Base-by-base conservation (phyloP, 2,329 filamentous ascomycete species). In the Calonectria hongkongensis region DNA sequence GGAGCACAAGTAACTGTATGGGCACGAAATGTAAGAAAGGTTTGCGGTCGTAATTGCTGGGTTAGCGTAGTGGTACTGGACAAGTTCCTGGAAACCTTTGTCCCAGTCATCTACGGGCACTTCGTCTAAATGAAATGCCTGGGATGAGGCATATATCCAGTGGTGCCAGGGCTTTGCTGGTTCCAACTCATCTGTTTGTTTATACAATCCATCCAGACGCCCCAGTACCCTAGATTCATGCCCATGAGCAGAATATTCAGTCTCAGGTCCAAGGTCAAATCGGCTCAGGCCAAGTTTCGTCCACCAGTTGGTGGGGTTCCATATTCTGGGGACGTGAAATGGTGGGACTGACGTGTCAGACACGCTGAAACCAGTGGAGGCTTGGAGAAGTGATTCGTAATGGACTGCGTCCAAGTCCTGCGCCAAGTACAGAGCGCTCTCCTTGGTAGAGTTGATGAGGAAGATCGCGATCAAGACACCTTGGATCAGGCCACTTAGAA, bases 281-380 rank as follows among this genome's bases (percentile, higher is more conserved):
- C 70, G 27, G 4, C n/a, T 30, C 3, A 72, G 56, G 8, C 65
- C 70, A 3, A 72, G 39, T 39, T 65, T 65, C 27, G 28, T 30
- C 65, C 70, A 72, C 70, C 70, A 72, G 30, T 60, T 36, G 33
- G 70, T 56, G 21, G 70, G 70, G 30, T 56, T 48, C 27, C 54
- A 56, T 6, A 71, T 25, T 50, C 47, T 41, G 25, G 51, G 43
- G 47, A 71, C 45, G n/a, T 71, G 47, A n/a, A 62, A 71, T 4
- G 69, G 69, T 4, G 69, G 33, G 10, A 71, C 36, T 9, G 33
- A 33, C 15, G 54, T 8, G 39, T 56, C 69, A 6, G 30, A 47
- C 7, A 28, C 54, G 39, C 54, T 60, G 8, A 27, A 25, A 21
- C 54, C 21, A 28, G 15, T 39, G 13, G 54, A 15, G 8, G 54